A percentile compares a stretch with the other conserved stretches of the same genome.
Conservation (phyloP, 83 land plant genomes). For the Thuja plicata region DNA sequence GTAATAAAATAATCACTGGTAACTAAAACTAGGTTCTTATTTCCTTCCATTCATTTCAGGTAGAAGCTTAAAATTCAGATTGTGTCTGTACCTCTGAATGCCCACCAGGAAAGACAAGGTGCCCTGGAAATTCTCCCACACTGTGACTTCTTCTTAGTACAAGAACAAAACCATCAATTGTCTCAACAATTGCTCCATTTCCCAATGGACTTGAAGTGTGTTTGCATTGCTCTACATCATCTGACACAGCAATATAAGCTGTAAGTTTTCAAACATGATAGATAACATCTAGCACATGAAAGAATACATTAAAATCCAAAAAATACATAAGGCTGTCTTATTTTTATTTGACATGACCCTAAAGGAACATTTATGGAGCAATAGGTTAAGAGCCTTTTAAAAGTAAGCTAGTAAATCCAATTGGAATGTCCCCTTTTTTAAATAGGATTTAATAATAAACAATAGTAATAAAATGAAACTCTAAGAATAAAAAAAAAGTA, state of each 20-base stretch:
- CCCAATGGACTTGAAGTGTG: conserved; percentile 90
- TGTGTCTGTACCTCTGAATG: conserved; percentile 86
- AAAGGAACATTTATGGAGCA: neutral
- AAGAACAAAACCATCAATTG: conserved; percentile 64
- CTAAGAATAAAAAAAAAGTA: too few species aligned
- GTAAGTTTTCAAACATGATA: conserved; percentile 6
- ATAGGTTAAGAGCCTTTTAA: neutral
- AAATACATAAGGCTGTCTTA: neutral
- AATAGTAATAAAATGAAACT: too few species aligned
- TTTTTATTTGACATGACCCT: neutral
- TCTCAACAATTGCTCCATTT: conserved; percentile 94
- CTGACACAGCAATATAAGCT: conserved; percentile 30
- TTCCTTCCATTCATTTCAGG: neutral
- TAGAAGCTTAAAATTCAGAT: neutral
- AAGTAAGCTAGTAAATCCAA: neutral
- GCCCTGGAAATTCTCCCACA: conserved; percentile 96
- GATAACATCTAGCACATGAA: neutral
- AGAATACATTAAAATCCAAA: neutral
- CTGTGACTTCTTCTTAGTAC: conserved; percentile 77
- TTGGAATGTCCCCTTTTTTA: too few species aligned
- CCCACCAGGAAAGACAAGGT: conserved; percentile 96
- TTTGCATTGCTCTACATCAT: conserved; percentile 63
- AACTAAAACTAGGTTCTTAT: neutral
- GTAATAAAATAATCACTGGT: neutral
- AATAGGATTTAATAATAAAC: too few species aligned